Percentiles rank a stretch among this genome's conserved stretches.
Evolutionary conservation across 768 basidiomycete species (phyloP).

Genomic region (Trametes cingulata): DNA sequence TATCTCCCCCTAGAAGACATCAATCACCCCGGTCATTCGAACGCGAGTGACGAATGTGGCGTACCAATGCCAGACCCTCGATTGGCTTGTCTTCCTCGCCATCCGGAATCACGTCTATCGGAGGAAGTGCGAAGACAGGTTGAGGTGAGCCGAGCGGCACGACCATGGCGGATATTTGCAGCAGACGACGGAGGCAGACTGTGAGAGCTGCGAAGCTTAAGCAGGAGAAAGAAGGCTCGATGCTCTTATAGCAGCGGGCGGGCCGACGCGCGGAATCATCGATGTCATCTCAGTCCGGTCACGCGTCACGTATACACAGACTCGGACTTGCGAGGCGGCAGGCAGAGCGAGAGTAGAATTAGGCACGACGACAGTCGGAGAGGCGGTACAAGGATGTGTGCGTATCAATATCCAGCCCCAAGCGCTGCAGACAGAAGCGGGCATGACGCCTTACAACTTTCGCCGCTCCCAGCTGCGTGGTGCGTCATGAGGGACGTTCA

Average conservation of each 20-base stretch:
- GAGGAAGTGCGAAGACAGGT: slow-evolving; percentile 40
- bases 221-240: neutral
- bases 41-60: neutral
- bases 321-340: neutral
- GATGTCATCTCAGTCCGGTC: slow-evolving; percentile 11
- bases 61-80: slow-evolving; percentile 37
- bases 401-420: neutral
- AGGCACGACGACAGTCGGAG: neutral
- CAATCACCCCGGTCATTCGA: neutral
- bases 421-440: neutral
- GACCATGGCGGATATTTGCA: slow-evolving; percentile 36
- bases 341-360: neutral
- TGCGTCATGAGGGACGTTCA: neutral
- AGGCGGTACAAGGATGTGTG: slow-evolving; percentile 7
- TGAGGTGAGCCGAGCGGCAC: slow-evolving; percentile 44
- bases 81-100: slow-evolving; percentile 41
- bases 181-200: neutral
- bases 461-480: slow-evolving; percentile 69
- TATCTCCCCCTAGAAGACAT: slow-evolving; percentile 32
- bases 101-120: slow-evolving; percentile 44
- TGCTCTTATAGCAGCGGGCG: neutral
- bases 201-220: neutral
- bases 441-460: slow-evolving; percentile 50
- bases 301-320: slow-evolving; percentile 7
- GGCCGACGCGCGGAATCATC: neutral